Conservation (phyloP, 768 basidiomycete genomes). For the Fomitopsis pulvina region DNA sequence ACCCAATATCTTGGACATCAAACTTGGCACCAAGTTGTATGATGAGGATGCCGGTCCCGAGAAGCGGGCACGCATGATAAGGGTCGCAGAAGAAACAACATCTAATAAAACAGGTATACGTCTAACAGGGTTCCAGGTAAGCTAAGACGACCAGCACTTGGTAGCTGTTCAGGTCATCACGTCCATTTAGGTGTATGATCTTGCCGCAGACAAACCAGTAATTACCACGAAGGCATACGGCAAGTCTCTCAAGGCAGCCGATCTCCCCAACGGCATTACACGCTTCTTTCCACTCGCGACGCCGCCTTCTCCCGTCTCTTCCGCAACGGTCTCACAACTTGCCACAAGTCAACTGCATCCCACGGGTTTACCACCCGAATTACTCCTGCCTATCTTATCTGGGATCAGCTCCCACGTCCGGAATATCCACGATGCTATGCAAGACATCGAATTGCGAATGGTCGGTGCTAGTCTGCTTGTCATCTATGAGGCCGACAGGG, state of each 20-base stretch:
- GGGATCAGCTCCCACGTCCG: conserved; percentile 46
- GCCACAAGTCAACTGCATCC: conserved; percentile 11
- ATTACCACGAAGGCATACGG: conserved; percentile 74
- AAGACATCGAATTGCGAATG: conserved; percentile 64
- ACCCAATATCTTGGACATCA: conserved; percentile 88
- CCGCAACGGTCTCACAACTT: conserved; percentile 10
- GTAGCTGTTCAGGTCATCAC: background rate
- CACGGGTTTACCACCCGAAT: conserved; percentile 47
- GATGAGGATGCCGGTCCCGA: conserved; percentile 59
- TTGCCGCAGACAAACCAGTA: conserved; percentile 45
- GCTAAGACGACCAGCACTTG: conserved; percentile 14
- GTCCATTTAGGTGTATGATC: conserved; percentile 60
- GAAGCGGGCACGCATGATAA: conserved; percentile 75
- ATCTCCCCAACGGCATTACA: conserved; percentile 71
- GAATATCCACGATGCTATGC: conserved; percentile 44
- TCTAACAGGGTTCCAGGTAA: conserved; percentile 87
- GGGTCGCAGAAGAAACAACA: conserved; percentile 64
- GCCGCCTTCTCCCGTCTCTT: background rate
- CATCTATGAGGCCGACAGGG: conserved; percentile 65
- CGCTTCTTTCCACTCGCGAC: conserved; percentile 62
- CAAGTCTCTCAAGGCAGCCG: conserved; percentile 56
- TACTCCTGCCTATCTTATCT: conserved; percentile 52
- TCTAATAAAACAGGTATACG: conserved; percentile 70
- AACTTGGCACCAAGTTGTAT: conserved; percentile 88
- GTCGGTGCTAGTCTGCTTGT: conserved; percentile 78